phyloP scores from a whole-genome alignment of 140 eudicot species.

The Oenanthe javanica region DNA sequence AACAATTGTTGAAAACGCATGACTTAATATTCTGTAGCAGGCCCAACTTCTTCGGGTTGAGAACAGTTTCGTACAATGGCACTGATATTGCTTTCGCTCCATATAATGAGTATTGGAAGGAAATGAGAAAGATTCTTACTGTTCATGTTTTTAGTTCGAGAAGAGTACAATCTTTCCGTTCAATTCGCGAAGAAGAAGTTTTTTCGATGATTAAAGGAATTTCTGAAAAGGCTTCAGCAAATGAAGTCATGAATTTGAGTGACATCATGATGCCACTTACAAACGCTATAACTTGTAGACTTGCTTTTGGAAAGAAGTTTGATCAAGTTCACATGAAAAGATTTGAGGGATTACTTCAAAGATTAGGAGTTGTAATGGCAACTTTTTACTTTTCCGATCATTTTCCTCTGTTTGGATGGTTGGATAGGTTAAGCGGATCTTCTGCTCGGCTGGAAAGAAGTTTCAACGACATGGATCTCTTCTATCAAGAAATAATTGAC shows the following conservation, averaged over 20 bases:
- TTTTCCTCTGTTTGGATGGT: slow-evolving; percentile 26
- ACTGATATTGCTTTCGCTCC: slow-evolving; percentile 26
- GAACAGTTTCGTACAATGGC: slow-evolving; percentile 18
- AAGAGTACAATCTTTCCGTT: slow-evolving; percentile 8
- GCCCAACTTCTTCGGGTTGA: slow-evolving; percentile 17
- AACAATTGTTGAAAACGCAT: slow-evolving; percentile 34
- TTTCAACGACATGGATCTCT: background rate
- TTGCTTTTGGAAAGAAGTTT: slow-evolving; percentile 24
- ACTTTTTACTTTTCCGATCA: slow-evolving; percentile 24
- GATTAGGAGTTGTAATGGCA: slow-evolving; percentile 16
- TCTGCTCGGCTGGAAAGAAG: background rate
- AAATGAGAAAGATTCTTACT: slow-evolving; percentile 18
- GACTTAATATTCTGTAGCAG: slow-evolving; percentile 29
- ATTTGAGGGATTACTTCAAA: slow-evolving; percentile 9
- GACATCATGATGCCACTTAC: slow-evolving; percentile 5
- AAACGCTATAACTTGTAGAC: slow-evolving; percentile 8
- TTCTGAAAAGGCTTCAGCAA: slow-evolving; percentile 3
- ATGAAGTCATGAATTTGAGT: slow-evolving; percentile 17
- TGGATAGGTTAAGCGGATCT: slow-evolving; percentile 18
- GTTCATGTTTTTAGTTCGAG: too few species aligned
- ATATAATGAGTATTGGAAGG: slow-evolving; percentile 23
- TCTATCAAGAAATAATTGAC: background rate
- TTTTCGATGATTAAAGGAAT: slow-evolving; percentile 12
- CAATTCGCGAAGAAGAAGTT: slow-evolving; percentile 30
- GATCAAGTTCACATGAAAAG: slow-evolving; percentile 15